phyloP scores from a whole-genome alignment of 495 filamentous ascomycete species.

The Daldinia childiae region DNA sequence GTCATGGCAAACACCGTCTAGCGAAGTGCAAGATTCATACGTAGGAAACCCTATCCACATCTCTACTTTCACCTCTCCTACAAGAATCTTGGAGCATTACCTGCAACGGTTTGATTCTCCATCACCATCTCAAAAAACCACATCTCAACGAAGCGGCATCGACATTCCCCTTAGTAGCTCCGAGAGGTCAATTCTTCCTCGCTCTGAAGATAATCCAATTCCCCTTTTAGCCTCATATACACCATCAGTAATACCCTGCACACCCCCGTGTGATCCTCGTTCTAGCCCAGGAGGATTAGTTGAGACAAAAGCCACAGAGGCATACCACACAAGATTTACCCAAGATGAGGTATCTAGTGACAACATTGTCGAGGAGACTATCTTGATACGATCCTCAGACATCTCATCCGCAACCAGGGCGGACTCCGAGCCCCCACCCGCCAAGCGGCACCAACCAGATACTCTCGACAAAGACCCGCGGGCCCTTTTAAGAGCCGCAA shows the following conservation, averaged over 20 bases:
- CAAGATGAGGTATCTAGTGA: conserved; percentile 32
- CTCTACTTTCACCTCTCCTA: conserved; percentile 50
- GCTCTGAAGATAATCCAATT: conserved; percentile 1
- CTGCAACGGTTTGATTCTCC: conserved; percentile 47
- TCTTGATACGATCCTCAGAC: conserved; percentile 40
- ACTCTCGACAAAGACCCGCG: conserved; percentile 16
- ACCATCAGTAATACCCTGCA: conserved; percentile 39
- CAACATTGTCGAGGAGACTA: conserved; percentile 38
- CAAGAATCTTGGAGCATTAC: conserved; percentile 55
- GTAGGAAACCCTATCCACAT: conserved; percentile 44
- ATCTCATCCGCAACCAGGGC: conserved; percentile 38
- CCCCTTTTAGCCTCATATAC: conserved; percentile 18
- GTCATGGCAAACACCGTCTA: conserved; percentile 53
- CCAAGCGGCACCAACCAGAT: conserved; percentile 39
- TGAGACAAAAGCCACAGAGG: background rate
- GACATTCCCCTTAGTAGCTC: background rate
- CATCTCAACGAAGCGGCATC: conserved; percentile 23
- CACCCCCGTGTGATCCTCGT: conserved; percentile 11
- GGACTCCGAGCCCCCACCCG: conserved; percentile 51
- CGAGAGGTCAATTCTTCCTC: background rate
- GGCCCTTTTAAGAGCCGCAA: conserved; percentile 39
- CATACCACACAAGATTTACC: background rate
- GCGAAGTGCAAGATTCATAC: conserved; percentile 54
- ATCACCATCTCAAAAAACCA: conserved; percentile 17
- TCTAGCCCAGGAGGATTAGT: background rate